Evolutionary conservation across 805 yeast species (phyloP).

Genomic region (Zygotorulaspora florentina): DNA sequence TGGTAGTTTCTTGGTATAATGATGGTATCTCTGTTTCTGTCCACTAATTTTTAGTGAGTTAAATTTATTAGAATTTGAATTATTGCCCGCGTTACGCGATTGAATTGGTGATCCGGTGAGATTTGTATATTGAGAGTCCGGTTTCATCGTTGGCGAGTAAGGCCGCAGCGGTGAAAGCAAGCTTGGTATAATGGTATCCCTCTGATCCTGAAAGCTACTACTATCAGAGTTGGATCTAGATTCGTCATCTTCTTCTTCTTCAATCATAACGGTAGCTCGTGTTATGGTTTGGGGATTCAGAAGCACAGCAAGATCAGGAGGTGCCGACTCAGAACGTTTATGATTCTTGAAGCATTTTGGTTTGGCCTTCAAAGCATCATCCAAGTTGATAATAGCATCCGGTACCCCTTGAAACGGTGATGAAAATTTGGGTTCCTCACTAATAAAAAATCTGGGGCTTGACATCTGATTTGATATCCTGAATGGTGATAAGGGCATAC

Average conservation of each 20-base stretch:
- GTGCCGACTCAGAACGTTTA: constrained; percentile 55
- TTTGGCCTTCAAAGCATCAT: constrained; percentile 45
- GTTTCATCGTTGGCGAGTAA: constrained; percentile 15
- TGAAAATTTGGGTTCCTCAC: constrained; percentile 32
- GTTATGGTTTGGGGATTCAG: constrained; percentile 6
- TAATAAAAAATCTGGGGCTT: constrained; percentile 31
- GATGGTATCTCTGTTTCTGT: constrained; percentile 33
- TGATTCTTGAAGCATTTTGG: constrained; percentile 37
- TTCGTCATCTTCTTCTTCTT: constrained; percentile 22
- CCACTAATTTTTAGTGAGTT: constrained; percentile 32
- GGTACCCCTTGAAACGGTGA: constrained; percentile 39
- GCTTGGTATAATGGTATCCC: constrained; percentile 5
- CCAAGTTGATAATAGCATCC: constrained; percentile 54
- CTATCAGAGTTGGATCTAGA: neutral
- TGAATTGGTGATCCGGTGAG: constrained; percentile 3
- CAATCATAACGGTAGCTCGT: constrained; percentile 12
- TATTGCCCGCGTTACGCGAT: constrained; percentile 4
- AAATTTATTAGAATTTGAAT: constrained; percentile 10
- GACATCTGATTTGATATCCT: constrained; percentile 3
- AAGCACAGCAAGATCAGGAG: constrained; percentile 42
- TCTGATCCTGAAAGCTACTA: neutral
- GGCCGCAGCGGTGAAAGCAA: constrained; percentile 26
- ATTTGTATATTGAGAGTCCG: neutral
- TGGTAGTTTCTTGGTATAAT: constrained; percentile 31
- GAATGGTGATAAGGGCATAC: neutral